Percentiles rank a stretch among this genome's conserved stretches.
phyloP scores from a whole-genome alignment of 225 moss, liverwort and hornwort species.

The Polytrichum commune region DNA sequence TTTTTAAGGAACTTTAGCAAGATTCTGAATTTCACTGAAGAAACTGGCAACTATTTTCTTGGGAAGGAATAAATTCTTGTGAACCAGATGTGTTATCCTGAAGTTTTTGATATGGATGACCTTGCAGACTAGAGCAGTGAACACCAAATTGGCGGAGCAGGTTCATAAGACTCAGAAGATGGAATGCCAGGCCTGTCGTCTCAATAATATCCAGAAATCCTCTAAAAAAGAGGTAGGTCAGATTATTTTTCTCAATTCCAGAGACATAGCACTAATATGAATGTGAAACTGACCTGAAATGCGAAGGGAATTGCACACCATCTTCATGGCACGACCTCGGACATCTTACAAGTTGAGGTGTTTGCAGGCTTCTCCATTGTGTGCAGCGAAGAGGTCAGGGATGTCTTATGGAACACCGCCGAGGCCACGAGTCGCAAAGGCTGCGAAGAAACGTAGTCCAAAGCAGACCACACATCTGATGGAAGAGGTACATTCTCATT shows the following conservation, averaged over 20 bases:
- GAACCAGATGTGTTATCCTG: not conserved
- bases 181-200: slow-evolving; percentile 46
- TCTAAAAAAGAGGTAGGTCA: slow-evolving; percentile 41
- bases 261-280: not conserved
- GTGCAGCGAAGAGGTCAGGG: slow-evolving; percentile 27
- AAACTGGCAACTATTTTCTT: not conserved
- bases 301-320: not conserved
- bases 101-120: not conserved
- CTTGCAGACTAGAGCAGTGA: slow-evolving; percentile 43
- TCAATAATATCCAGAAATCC: slow-evolving; percentile 48
- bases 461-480: slow-evolving; percentile 20
- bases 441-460: slow-evolving; percentile 38
- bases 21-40: not conserved
- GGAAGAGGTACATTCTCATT: slow-evolving; percentile 35
- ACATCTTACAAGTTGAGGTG: slow-evolving; percentile 10
- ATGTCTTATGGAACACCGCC: slow-evolving; percentile 37
- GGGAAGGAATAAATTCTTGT: not conserved
- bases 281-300: not conserved
- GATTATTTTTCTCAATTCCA: not conserved
- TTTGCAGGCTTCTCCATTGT: slow-evolving; percentile 40
- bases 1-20: slow-evolving; percentile 2
- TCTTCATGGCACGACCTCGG: not conserved
- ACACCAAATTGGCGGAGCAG: slow-evolving; percentile 42
- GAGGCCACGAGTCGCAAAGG: slow-evolving; percentile 35
- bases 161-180: slow-evolving; percentile 52